Conservation (phyloP, 2,329 filamentous ascomycete species). For the Hymenoscyphus infarciens region DNA sequence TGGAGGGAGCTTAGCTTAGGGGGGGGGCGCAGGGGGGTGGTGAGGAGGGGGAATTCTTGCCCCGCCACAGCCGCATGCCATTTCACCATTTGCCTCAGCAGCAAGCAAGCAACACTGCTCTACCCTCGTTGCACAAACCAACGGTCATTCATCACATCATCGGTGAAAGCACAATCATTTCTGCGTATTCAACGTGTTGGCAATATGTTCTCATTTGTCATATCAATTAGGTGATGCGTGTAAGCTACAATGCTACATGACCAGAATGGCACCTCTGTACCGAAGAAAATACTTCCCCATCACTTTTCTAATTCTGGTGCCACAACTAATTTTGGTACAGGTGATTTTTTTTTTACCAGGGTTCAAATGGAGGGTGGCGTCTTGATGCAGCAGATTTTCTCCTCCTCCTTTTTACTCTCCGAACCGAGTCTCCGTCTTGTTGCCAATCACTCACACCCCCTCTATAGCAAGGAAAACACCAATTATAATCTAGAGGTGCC, state of each 20-base stretch:
- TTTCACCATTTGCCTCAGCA: too few relatives aligned
- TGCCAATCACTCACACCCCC: constrained; percentile 1
- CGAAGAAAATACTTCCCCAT: background rate
- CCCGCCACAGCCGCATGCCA: too few relatives aligned
- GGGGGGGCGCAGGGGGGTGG: too few relatives aligned
- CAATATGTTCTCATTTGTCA: background rate
- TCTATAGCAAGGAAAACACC: background rate
- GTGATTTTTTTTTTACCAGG: background rate
- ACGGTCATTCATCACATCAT: background rate
- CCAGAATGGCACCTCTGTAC: background rate
- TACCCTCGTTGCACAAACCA: background rate
- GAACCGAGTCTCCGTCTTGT: background rate
- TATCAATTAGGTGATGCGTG: constrained; percentile 1
- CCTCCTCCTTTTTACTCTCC: background rate
- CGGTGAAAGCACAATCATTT: background rate
- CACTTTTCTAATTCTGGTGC: background rate
- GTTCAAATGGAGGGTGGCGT: background rate
- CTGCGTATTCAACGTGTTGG: background rate
- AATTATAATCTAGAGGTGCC: background rate
- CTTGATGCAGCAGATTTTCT: constrained; percentile 4
- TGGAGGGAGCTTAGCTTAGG: too few relatives aligned
- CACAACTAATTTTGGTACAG: background rate
- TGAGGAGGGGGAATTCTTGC: too few relatives aligned
- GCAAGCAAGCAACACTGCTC: too few relatives aligned
- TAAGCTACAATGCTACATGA: background rate